Evolutionary conservation across 2,329 filamentous ascomycete species (phyloP).

Genomic region (Pezicula rhizophila): DNA sequence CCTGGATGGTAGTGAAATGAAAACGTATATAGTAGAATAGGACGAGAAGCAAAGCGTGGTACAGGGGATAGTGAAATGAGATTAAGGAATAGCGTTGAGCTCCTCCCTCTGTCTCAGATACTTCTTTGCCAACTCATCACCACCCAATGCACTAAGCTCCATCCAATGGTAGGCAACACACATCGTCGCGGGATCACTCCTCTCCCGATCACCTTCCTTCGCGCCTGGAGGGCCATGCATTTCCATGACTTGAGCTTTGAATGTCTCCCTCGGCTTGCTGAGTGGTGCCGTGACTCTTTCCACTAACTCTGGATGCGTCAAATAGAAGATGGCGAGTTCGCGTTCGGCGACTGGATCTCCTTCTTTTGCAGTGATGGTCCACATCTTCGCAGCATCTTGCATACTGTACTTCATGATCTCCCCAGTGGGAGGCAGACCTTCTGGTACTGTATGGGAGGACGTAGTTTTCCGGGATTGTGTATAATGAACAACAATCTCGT

Average conservation of each 20-base stretch:
- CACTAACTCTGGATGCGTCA: conserved; percentile 84
- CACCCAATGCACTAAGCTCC: conserved; percentile 80
- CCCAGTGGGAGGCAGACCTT: conserved; percentile 23
- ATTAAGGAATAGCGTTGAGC: conserved; percentile 25
- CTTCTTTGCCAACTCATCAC: conserved; percentile 76
- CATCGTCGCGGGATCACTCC: conserved; percentile 83
- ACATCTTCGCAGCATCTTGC: conserved; percentile 80
- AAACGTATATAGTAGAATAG: too few species aligned
- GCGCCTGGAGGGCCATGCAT: conserved; percentile 44
- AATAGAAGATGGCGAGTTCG: conserved; percentile 87
- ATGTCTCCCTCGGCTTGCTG: conserved; percentile 79
- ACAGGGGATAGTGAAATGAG: background rate
- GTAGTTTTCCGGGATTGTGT: conserved; percentile 52
- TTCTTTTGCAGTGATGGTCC: conserved; percentile 89
- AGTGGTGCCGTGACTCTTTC: conserved; percentile 76
- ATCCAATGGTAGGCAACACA: conserved; percentile 97
- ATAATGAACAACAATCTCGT: conserved; percentile 62
- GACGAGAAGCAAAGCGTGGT: background rate
- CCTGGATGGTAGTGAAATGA: too few species aligned
- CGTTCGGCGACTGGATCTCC: conserved; percentile 83
- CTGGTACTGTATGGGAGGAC: conserved; percentile 4
- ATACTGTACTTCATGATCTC: conserved; percentile 59
- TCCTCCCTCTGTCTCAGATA: conserved; percentile 62
- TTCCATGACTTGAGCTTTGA: conserved; percentile 81
- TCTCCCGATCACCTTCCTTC: conserved; percentile 48